phyloP scores from a whole-genome alignment of 345 rosid genomes.

The Lepidium aucheri region DNA sequence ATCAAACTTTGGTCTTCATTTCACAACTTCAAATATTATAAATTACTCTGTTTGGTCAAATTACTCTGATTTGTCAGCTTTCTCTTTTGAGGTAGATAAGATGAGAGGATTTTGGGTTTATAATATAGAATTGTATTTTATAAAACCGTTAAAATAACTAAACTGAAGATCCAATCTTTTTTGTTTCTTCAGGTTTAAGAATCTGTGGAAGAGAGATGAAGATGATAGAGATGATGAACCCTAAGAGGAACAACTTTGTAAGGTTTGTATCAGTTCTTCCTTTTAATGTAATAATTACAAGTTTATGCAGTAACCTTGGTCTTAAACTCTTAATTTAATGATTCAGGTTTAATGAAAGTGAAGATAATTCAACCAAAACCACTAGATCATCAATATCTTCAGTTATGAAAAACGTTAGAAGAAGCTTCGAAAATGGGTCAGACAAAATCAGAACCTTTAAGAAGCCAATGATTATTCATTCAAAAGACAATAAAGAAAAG shows the following conservation, averaged over 20 bases:
- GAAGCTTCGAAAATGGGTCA: slow-evolving; percentile 35
- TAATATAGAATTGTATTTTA: not conserved
- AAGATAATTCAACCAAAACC: slow-evolving; percentile 12
- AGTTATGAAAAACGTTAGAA: slow-evolving; percentile 26
- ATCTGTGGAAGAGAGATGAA: not conserved
- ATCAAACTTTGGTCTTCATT: not conserved
- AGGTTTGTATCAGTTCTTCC: slow-evolving; percentile 16
- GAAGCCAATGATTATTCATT: slow-evolving; percentile 22
- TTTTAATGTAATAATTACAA: not conserved
- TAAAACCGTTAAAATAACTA: not conserved
- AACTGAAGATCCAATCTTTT: not conserved
- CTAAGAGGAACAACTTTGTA: slow-evolving; percentile 10
- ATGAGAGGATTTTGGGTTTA: not conserved
- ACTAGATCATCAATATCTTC: slow-evolving; percentile 23
- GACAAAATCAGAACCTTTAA: slow-evolving; percentile 42
- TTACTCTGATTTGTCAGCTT: not conserved
- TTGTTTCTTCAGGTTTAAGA: not conserved
- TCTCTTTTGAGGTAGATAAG: not conserved
- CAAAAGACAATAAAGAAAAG: not conserved
- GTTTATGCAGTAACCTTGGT: not conserved
- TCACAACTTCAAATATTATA: not conserved
- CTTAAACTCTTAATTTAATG: not conserved
- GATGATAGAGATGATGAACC: slow-evolving; percentile 10
- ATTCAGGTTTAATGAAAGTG: slow-evolving; percentile 36
- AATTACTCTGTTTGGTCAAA: not conserved